phyloP scores from a whole-genome alignment of 768 basidiomycete species.

The Pleurotus platypus region DNA sequence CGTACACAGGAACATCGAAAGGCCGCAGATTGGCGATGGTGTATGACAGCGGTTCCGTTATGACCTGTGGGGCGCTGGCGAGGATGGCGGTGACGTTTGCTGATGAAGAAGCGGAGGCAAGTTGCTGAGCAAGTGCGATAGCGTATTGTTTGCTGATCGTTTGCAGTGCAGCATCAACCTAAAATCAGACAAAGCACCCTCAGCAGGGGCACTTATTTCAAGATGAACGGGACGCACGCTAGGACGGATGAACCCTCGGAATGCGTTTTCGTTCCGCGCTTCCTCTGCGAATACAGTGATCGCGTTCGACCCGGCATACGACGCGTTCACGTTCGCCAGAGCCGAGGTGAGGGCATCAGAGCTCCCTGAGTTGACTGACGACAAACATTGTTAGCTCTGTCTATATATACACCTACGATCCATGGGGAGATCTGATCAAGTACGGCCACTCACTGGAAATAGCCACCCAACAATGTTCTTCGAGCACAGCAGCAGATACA shows the following conservation, averaged over 20 bases:
- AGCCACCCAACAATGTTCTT: conserved; percentile 53
- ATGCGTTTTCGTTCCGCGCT: conserved; percentile 58
- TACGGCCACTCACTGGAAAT: conserved; percentile 39
- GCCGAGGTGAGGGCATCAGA: conserved; percentile 31
- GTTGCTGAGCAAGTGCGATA: conserved; percentile 21
- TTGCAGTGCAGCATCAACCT: conserved; percentile 1
- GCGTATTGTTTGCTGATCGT: conserved; percentile 5
- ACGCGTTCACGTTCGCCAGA: conserved; percentile 33
- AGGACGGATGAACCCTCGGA: conserved; percentile 39
- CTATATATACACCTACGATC: not conserved
- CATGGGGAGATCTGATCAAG: not conserved
- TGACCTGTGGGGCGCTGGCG: conserved; percentile 41
- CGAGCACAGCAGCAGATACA: conserved; percentile 38
- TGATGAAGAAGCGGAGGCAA: conserved; percentile 17
- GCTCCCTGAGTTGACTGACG: conserved; percentile 38
- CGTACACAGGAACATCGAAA: conserved; percentile 50
- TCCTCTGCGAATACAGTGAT: conserved; percentile 44
- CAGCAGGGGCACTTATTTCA: not conserved
- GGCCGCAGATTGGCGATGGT: conserved; percentile 47
- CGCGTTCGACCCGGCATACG: conserved; percentile 45
- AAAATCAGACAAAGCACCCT: not conserved
- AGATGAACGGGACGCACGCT: conserved; percentile 25
- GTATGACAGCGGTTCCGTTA: conserved; percentile 47
- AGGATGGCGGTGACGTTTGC: conserved; percentile 32
- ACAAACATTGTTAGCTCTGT: not conserved